phyloP scores from a whole-genome alignment of 129 eudicot species.

The Pseudognaphalium luteoalbum region DNA sequence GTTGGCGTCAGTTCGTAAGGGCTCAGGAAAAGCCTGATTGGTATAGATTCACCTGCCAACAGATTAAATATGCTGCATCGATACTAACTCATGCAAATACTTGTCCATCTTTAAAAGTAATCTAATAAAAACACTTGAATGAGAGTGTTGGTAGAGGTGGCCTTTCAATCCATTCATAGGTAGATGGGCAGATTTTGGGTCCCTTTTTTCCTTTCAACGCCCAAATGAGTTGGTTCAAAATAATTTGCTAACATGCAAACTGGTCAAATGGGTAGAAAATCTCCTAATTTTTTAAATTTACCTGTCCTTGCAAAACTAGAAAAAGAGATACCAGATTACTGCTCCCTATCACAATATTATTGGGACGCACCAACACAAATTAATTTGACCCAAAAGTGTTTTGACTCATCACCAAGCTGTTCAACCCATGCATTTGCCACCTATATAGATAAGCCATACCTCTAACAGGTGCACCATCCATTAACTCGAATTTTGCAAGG shows the following conservation, averaged over 20 bases:
- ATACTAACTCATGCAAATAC: neutral
- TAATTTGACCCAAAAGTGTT: too few relatives aligned
- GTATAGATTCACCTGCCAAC: constrained; percentile 90
- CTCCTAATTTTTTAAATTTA: too few relatives aligned
- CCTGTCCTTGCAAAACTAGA: neutral
- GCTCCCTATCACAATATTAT: too few relatives aligned
- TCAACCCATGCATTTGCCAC: neutral
- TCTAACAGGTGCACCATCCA: constrained; percentile 99
- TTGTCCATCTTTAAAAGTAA: neutral
- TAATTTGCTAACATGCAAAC: neutral
- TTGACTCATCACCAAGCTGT: neutral
- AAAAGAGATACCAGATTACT: too few relatives aligned
- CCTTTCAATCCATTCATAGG: too few relatives aligned
- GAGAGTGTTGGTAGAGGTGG: neutral
- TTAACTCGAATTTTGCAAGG: constrained; percentile 90
- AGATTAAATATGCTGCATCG: neutral
- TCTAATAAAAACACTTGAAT: neutral
- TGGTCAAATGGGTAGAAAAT: neutral
- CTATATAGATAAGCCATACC: constrained; percentile 43
- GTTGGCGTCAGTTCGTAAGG: constrained; percentile 98
- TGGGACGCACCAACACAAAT: neutral
- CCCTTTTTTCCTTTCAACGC: neutral
- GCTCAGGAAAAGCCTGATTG: constrained; percentile 87
- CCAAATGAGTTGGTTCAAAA: neutral
- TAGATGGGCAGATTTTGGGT: neutral